These are phyloP conservation scores for Alternaria alternata DNA, from an alignment of 2,329 filamentous ascomycete genomes.

Conservation along the genomic window DNA sequence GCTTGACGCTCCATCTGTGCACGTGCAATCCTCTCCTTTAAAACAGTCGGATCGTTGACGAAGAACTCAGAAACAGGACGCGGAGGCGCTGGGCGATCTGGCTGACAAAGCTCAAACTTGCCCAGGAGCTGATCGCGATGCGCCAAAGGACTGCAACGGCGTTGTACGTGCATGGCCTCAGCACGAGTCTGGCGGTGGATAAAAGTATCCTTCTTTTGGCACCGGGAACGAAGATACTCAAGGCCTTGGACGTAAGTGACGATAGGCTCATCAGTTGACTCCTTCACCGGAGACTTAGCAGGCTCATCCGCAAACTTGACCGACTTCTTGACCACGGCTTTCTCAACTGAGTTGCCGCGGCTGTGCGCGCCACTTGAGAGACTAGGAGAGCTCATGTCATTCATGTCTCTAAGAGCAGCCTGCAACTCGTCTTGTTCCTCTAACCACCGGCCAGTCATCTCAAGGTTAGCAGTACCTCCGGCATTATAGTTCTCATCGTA, in stretches of 20 bases:
- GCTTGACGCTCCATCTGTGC: constrained; percentile 83
- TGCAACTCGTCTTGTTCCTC: constrained; percentile 81
- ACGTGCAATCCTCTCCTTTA: constrained; percentile 61
- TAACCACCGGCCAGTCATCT: constrained; percentile 88
- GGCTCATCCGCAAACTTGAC: constrained; percentile 71
- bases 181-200: constrained; percentile 85
- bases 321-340: constrained; percentile 69
- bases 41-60: constrained; percentile 66
- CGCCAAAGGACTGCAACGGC: constrained; percentile 73
- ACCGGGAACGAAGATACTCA: constrained; percentile 73
- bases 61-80: constrained; percentile 58
- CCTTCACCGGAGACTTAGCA: constrained; percentile 32
- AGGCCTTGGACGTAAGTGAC: constrained; percentile 91
- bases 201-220: constrained; percentile 76
- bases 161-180: constrained; percentile 85
- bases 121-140: constrained; percentile 85
- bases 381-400: constrained; percentile 54
- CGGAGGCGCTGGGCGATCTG: constrained; percentile 53
- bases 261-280: constrained; percentile 58
- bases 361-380: constrained; percentile 42
- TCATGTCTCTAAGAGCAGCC: constrained; percentile 67
- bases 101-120: constrained; percentile 76
- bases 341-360: constrained; percentile 47
- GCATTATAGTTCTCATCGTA: constrained; percentile 79
- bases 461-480: constrained; percentile 77